phyloP scores from a whole-genome alignment of 768 basidiomycete genomes.

The Rhodotorula taiwanensis region DNA sequence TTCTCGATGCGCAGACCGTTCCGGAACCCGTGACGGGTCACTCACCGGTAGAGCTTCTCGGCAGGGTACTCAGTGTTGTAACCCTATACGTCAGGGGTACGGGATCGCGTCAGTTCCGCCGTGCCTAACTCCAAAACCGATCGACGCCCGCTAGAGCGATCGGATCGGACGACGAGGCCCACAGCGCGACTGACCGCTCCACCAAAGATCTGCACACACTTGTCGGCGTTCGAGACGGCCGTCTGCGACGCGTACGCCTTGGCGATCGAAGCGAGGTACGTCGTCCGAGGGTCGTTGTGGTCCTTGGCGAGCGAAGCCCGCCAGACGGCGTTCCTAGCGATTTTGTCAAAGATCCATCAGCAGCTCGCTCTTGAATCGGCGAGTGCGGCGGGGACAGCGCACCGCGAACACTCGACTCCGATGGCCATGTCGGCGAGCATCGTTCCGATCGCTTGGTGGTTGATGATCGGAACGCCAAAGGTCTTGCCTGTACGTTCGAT shows the following conservation, averaged over 20 bases:
- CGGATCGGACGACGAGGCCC: too few relatives aligned
- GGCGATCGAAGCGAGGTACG: constrained; percentile 48
- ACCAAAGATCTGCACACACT: constrained; percentile 45
- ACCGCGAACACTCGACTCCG: constrained; percentile 33
- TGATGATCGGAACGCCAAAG: constrained; percentile 47
- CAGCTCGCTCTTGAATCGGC: too few relatives aligned
- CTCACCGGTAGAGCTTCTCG: constrained; percentile 44
- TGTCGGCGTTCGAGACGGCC: constrained; percentile 47
- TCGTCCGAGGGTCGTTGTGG: constrained; percentile 42
- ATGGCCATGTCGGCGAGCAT: constrained; percentile 49
- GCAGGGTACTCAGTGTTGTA: constrained; percentile 42
- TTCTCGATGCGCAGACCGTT: too few relatives aligned
- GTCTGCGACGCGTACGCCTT: constrained; percentile 45
- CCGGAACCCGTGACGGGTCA: too few relatives aligned
- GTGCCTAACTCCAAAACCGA: too few relatives aligned
- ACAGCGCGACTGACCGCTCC: constrained; percentile 30
- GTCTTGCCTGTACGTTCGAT: constrained; percentile 40
- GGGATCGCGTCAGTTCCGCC: too few relatives aligned
- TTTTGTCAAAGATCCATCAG: too few relatives aligned
- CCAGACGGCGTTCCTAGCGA: constrained; percentile 40
- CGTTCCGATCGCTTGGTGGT: constrained; percentile 47
- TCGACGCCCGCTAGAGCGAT: too few relatives aligned
- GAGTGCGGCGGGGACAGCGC: neutral
- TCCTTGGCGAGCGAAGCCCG: constrained; percentile 46
- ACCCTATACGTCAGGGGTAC: neutral